These are phyloP conservation scores for Chrysopogon serrulatus DNA, from an alignment of 176 grass and related monocot species.

Conservation along the genomic window DNA sequence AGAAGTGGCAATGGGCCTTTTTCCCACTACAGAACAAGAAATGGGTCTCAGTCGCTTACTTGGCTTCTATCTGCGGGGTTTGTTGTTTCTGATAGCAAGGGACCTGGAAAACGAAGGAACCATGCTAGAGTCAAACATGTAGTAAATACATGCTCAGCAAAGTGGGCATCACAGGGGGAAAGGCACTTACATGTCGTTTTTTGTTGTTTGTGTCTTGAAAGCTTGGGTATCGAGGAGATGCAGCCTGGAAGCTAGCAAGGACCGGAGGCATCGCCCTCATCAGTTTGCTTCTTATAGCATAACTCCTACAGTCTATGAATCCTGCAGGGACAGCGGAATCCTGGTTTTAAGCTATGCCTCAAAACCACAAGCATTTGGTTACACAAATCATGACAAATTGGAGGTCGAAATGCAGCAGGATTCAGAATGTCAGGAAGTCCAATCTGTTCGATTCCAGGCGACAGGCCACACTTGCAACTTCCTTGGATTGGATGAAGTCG, in stretches of 20 bases:
- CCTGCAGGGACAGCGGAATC: conserved; percentile 31
- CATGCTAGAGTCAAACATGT: conserved; percentile 8
- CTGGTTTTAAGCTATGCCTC: neutral
- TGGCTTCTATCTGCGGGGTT: conserved; percentile 42
- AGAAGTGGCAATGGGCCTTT: neutral
- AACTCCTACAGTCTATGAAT: neutral
- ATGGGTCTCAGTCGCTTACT: conserved; percentile 46
- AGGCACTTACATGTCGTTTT: conserved; percentile 38
- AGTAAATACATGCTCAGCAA: neutral
- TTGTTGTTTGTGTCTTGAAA: conserved; percentile 5
- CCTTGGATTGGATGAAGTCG: neutral
- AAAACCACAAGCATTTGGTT: no score
- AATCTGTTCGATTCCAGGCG: neutral
- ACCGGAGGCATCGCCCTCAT: neutral
- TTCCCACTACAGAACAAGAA: neutral
- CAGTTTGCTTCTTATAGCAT: neutral
- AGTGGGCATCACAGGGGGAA: neutral
- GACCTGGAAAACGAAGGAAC: conserved; percentile 40
- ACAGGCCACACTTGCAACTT: neutral
- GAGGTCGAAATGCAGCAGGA: neutral
- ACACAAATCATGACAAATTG: neutral
- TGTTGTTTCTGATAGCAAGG: conserved; percentile 57
- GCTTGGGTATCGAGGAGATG: neutral
- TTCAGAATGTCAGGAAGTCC: neutral
- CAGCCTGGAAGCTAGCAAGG: neutral